phyloP scores from a whole-genome alignment of 352 stramenopile species.

The Phytopythium delawarense region DNA sequence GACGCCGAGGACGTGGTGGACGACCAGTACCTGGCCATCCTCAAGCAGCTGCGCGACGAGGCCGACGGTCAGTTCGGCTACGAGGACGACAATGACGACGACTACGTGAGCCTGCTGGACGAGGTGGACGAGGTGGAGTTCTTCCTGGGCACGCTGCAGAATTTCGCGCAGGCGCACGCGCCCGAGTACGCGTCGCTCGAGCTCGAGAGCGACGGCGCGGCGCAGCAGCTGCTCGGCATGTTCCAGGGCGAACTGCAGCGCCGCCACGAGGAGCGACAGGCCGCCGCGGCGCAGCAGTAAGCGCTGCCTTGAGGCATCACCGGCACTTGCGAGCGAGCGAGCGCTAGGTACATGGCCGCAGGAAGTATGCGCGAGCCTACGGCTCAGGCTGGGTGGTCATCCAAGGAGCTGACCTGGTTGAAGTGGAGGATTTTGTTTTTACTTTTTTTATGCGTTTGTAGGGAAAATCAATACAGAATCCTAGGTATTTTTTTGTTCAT shows the following conservation, averaged over 20 bases:
- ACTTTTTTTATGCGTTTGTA: neutral
- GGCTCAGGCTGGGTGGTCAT: too few species aligned
- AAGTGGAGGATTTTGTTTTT: constrained; percentile 1
- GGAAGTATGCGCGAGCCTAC: too few species aligned
- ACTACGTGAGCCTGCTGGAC: constrained; percentile 91
- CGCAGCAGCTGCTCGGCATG: constrained; percentile 52
- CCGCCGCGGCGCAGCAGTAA: constrained; percentile 22
- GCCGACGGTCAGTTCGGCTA: constrained; percentile 67
- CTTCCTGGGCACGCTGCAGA: constrained; percentile 87
- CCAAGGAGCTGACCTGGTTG: neutral
- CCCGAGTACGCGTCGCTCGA: constrained; percentile 57
- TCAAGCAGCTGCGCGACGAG: constrained; percentile 90
- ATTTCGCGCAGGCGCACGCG: constrained; percentile 48
- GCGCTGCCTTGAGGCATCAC: neutral
- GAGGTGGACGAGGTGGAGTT: constrained; percentile 92
- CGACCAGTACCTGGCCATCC: constrained; percentile 92
- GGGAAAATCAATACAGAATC: neutral
- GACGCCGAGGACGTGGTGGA: constrained; percentile 93
- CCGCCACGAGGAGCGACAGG: constrained; percentile 42
- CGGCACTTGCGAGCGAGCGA: too few species aligned
- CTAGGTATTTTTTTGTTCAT: neutral
- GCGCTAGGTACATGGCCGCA: too few species aligned
- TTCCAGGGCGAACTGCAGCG: constrained; percentile 37
- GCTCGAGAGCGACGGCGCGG: constrained; percentile 52
- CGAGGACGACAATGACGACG: constrained; percentile 90